Percentiles rank a stretch among this genome's conserved stretches.
phyloP scores from a whole-genome alignment of 176 grass and related monocot genomes.

The Elymus sibiricus region DNA sequence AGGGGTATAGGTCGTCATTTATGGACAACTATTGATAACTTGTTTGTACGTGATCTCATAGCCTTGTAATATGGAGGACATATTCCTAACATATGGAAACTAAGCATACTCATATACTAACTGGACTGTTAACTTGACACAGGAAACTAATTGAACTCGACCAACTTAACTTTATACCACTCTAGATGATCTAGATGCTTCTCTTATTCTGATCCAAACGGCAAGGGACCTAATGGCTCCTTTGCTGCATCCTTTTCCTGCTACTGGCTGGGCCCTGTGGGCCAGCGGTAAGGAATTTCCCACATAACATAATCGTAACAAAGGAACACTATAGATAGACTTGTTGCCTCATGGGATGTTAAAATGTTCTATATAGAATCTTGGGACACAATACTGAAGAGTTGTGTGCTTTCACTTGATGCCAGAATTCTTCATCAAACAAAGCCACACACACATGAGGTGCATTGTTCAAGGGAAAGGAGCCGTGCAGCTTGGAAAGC shows the following conservation, averaged over 20 bases:
- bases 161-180: not conserved
- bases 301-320: not conserved
- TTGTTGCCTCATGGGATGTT: not conserved
- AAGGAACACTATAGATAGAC: not conserved
- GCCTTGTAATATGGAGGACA: not conserved
- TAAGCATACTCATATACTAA: not conserved
- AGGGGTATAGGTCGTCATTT: not conserved
- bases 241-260: not conserved
- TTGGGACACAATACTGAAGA: slow-evolving; percentile 13
- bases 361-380: slow-evolving; percentile 7
- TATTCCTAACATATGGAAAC: not conserved
- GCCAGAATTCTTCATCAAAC: slow-evolving; percentile 66
- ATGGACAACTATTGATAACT: not conserved
- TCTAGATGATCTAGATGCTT: not conserved
- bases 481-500: slow-evolving; percentile 83
- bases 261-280: not conserved
- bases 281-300: not conserved
- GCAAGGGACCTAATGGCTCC: not conserved
- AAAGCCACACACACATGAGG: slow-evolving; percentile 48
- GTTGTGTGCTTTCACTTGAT: slow-evolving; percentile 21
- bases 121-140: not conserved
- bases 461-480: slow-evolving; percentile 96
- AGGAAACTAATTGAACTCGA: not conserved
- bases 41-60: not conserved
- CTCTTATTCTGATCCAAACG: not conserved